phyloP scores from a whole-genome alignment of 192 early-diverging fungal species.

The Coemansia sp. region DNA sequence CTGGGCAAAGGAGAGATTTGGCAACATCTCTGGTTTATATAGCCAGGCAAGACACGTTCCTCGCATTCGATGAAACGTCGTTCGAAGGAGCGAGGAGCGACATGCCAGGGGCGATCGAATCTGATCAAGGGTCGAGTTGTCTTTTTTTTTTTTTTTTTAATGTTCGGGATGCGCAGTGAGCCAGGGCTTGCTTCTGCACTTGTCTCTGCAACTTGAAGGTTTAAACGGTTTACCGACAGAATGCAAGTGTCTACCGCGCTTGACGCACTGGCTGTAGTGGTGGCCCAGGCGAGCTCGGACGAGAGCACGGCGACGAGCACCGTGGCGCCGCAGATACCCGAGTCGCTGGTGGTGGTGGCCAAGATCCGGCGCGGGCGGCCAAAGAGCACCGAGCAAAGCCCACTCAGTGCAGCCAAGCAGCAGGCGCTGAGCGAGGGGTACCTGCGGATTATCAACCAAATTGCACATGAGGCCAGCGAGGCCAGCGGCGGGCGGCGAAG shows the following conservation, averaged over 20 bases:
- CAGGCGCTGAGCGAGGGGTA: conserved; percentile 26
- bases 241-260: conserved; percentile 5
- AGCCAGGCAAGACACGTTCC: no score
- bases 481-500: conserved; percentile 38
- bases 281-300: conserved; percentile 14
- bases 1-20: not conserved
- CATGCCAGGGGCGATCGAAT: not conserved
- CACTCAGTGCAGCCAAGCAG: conserved; percentile 10
- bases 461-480: conserved; percentile 46
- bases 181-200: not conserved
- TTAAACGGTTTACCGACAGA: not conserved
- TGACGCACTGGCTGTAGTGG: conserved; percentile 28
- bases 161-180: not conserved
- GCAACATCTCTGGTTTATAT: not conserved
- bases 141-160: conserved; percentile 15
- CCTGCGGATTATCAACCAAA: conserved; percentile 37
- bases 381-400: conserved; percentile 23
- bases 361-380: conserved; percentile 48
- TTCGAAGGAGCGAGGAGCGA: not conserved
- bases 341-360: conserved; percentile 36
- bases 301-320: conserved; percentile 8
- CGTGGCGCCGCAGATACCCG: conserved; percentile 39
- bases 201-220: not conserved
- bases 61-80: not conserved
- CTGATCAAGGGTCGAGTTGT: not conserved